Conservation (phyloP, 2,329 filamentous ascomycete species). For the Neofusicoccum parvum region DNA sequence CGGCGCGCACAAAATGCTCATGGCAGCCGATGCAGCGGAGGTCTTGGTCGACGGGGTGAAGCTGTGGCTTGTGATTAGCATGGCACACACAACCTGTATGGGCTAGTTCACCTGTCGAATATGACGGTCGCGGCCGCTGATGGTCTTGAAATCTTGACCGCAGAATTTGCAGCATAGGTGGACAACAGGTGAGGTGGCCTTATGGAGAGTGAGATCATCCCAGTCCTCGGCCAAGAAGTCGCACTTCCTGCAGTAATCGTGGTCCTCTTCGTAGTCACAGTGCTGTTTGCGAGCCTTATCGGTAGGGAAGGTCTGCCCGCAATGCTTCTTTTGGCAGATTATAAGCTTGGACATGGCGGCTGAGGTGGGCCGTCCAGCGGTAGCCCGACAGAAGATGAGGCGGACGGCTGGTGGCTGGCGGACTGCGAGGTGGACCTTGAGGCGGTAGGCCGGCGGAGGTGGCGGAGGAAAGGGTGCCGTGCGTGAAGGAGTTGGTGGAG, state of each 20-base stretch:
- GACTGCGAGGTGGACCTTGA: too few relatives aligned
- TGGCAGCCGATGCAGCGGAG: slow-evolving; percentile 58
- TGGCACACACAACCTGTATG: not conserved
- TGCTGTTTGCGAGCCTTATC: slow-evolving; percentile 53
- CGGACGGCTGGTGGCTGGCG: not conserved
- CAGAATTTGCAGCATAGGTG: slow-evolving; percentile 61
- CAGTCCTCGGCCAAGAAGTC: slow-evolving; percentile 49
- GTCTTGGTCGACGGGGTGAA: slow-evolving; percentile 52
- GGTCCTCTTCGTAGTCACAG: slow-evolving; percentile 48
- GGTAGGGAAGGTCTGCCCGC: slow-evolving; percentile 49
- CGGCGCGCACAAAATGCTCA: slow-evolving; percentile 50
- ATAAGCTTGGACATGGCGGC: not conserved
- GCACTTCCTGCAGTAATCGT: slow-evolving; percentile 51
- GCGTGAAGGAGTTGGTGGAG: too few relatives aligned
- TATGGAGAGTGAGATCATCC: slow-evolving; percentile 52
- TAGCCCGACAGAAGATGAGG: not conserved
- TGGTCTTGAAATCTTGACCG: slow-evolving; percentile 57
- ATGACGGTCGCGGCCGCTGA: slow-evolving; percentile 54
- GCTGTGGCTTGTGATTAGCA: slow-evolving; percentile 35
- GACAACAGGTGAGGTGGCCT: slow-evolving; percentile 40
- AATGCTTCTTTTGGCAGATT: slow-evolving; percentile 50
- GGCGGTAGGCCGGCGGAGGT: too few relatives aligned
- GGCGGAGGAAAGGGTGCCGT: too few relatives aligned
- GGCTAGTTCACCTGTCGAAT: slow-evolving; percentile 49
- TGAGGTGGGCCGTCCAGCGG: not conserved